Evolutionary conservation across 257 asterid genomes (phyloP).

Genomic region (Osmanthus fragrans): DNA sequence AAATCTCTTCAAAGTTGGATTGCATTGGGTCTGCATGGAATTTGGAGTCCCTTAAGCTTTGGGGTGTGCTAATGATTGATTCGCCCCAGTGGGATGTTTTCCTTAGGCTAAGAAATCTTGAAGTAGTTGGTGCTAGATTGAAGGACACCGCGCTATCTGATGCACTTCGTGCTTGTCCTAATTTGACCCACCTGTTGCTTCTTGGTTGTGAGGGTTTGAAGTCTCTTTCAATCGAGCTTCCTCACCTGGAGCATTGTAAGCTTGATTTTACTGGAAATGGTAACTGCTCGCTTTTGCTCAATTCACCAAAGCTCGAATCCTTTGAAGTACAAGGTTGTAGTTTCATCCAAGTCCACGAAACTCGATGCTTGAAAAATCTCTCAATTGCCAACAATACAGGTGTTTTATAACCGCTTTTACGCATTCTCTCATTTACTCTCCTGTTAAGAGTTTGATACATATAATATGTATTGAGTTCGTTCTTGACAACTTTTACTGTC

Average conservation of each 20-base stretch:
- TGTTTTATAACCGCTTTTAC: constrained; percentile 15
- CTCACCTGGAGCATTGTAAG: constrained; percentile 69
- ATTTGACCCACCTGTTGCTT: constrained; percentile 64
- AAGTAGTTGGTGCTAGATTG: constrained; percentile 89
- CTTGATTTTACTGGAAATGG: constrained; percentile 82
- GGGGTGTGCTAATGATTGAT: constrained; percentile 83
- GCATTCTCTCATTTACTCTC: background rate
- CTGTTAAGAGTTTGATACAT: constrained; percentile 7
- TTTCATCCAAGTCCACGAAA: constrained; percentile 59
- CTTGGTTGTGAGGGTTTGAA: constrained; percentile 90
- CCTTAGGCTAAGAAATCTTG: constrained; percentile 69
- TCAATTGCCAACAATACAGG: constrained; percentile 84
- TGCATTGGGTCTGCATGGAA: constrained; percentile 61
- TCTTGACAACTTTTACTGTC: background rate
- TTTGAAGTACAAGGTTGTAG: constrained; percentile 96
- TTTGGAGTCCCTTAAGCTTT: constrained; percentile 83
- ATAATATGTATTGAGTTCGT: background rate
- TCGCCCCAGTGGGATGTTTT: constrained; percentile 85
- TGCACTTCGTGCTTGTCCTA: constrained; percentile 76
- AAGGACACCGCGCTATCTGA: constrained; percentile 58
- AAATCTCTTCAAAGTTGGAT: constrained; percentile 70
- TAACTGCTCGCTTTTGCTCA: constrained; percentile 56
- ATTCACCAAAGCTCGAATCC: constrained; percentile 57
- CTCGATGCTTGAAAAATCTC: constrained; percentile 58
- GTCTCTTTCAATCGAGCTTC: constrained; percentile 53